phyloP scores from a whole-genome alignment of 768 basidiomycete species.

The Hortiboletus campestris region DNA sequence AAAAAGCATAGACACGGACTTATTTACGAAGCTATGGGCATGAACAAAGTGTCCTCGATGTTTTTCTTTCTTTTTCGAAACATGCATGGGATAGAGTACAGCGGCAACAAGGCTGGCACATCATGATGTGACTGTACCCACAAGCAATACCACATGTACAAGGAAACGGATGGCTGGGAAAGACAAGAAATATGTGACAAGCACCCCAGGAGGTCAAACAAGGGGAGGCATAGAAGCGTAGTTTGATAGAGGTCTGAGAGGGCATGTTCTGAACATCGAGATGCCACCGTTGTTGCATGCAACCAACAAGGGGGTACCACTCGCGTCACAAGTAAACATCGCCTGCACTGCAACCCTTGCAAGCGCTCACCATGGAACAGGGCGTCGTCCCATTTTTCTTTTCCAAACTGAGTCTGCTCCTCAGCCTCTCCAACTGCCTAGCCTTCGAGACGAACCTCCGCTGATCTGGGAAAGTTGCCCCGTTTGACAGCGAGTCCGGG shows the following conservation, averaged over 20 bases:
- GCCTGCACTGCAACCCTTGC: conserved; percentile 27
- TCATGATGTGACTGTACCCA: conserved; percentile 18
- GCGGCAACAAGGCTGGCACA: conserved; percentile 29
- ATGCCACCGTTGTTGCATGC: conserved; percentile 5
- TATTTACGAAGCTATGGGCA: conserved; percentile 21
- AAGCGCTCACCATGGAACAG: conserved; percentile 27
- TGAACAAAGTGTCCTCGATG: conserved; percentile 28
- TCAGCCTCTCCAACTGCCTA: conserved; percentile 64
- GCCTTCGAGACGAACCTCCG: conserved; percentile 58
- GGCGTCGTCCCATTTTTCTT: conserved; percentile 13
- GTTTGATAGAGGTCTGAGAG: conserved; percentile 1
- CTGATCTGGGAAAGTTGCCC: conserved; percentile 15
- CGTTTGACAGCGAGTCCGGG: conserved; percentile 6
- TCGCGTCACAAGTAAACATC: conserved; percentile 30
- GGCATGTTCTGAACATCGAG: conserved; percentile 8
- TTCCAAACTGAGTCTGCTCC: conserved; percentile 49
- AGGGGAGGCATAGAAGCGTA: conserved; percentile 23
- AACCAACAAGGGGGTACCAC: conserved; percentile 8
- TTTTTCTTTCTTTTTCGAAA: conserved; percentile 8
- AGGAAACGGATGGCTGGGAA: background rate
- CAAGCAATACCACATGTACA: conserved; percentile 7
- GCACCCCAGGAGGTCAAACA: conserved; percentile 7
- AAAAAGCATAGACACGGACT: conserved; percentile 25
- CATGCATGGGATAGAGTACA: conserved; percentile 28
- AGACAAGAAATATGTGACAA: conserved; percentile 22